These are phyloP conservation scores for Magnusiomyces suaveolens DNA, from an alignment of 1,139 yeast genomes.

Conservation along the genomic window DNA sequence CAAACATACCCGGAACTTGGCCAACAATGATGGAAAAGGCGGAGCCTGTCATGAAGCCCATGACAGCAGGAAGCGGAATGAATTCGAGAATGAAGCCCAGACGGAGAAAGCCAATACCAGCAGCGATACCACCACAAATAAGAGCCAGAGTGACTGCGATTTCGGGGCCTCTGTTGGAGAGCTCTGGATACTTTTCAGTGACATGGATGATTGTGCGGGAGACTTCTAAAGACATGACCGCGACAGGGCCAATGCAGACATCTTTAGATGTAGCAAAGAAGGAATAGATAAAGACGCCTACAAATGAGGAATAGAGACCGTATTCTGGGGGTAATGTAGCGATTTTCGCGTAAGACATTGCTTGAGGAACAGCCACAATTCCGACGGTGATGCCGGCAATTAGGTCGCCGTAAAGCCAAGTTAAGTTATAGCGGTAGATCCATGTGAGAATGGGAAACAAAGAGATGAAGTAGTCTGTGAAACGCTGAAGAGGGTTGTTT, in stretches of 20 bases:
- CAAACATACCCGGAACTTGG: conserved; percentile 83
- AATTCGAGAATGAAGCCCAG: conserved; percentile 83
- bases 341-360: conserved; percentile 87
- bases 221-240: conserved; percentile 90
- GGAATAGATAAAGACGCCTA: conserved; percentile 82
- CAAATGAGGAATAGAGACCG: conserved; percentile 85
- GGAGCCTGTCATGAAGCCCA: conserved; percentile 94
- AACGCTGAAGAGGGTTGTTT: neutral
- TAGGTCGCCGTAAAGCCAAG: conserved; percentile 74
- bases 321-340: conserved; percentile 76
- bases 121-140: conserved; percentile 75
- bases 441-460: conserved; percentile 72
- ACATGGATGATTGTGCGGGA: conserved; percentile 68
- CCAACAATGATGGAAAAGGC: conserved; percentile 75
- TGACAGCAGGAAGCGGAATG: conserved; percentile 83
- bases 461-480: conserved; percentile 43
- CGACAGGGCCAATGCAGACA: conserved; percentile 94
- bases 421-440: conserved; percentile 72
- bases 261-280: conserved; percentile 92
- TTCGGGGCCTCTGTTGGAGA: conserved; percentile 33
- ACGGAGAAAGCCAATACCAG: conserved; percentile 73
- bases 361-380: conserved; percentile 85
- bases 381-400: conserved; percentile 93
- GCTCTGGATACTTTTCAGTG: conserved; percentile 40
- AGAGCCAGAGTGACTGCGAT: conserved; percentile 76